These are phyloP conservation scores for Spergularia azorica DNA, from an alignment of 179 eudicot species.

Conservation along the genomic window DNA sequence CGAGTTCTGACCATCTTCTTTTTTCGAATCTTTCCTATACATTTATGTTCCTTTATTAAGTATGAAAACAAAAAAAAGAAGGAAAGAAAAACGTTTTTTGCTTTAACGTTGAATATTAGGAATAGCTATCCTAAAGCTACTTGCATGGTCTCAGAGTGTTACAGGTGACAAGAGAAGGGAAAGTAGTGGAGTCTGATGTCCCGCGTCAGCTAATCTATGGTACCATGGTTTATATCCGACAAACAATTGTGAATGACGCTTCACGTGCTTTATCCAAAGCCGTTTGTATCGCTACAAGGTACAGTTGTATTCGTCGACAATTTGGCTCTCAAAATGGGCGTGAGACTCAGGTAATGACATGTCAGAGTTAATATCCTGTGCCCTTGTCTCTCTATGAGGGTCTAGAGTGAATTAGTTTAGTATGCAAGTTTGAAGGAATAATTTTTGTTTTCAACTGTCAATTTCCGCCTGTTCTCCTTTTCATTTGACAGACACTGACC, in stretches of 20 bases:
- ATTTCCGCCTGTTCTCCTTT: no score
- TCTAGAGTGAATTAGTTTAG: neutral
- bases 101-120: neutral
- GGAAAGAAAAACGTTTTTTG: neutral
- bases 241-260: constrained; percentile 88
- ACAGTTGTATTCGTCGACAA: constrained; percentile 94
- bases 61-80: neutral
- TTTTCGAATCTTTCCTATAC: neutral
- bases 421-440: no score
- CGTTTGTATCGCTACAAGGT: constrained; percentile 93
- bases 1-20: neutral
- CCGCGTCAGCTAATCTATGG: constrained; percentile 94
- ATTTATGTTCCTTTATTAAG: neutral
- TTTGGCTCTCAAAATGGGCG: constrained; percentile 87
- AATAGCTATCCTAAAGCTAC: constrained; percentile 12
- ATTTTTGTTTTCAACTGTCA: no score
- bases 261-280: constrained; percentile 86
- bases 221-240: constrained; percentile 59
- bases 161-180: constrained; percentile 83
- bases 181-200: constrained; percentile 69
- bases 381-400: neutral
- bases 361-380: neutral
- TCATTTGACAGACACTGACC: no score
- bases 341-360: constrained; percentile 77
- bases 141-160: constrained; percentile 42